Percentiles rank a stretch among this genome's conserved stretches.
Evolutionary conservation across 257 asterid species (phyloP).

Genomic region (Salvia hispanica): DNA sequence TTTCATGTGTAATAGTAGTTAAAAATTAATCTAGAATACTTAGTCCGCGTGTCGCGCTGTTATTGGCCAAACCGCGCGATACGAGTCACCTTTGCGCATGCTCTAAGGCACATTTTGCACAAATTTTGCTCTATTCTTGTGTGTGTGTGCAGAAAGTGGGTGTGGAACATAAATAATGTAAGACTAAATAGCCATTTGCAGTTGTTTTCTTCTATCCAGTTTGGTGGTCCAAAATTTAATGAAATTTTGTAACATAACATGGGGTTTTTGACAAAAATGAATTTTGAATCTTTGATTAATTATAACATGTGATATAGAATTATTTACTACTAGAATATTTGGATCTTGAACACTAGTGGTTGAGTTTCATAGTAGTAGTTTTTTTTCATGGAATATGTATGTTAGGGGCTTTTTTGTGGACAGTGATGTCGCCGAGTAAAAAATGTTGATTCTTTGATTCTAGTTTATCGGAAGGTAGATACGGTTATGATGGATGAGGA

Average conservation of each 20-base stretch:
- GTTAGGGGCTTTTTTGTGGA: no score
- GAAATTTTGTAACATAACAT: conserved; percentile 2
- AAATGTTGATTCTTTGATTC: no score
- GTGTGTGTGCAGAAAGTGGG: conserved; percentile 28
- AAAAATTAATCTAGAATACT: conserved; percentile 18
- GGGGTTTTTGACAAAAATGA: background rate
- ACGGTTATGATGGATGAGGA: no score
- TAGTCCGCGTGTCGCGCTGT: background rate
- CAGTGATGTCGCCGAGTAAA: no score
- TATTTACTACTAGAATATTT: background rate
- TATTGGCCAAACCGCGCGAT: no score
- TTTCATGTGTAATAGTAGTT: conserved; percentile 6
- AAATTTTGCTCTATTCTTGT: conserved; percentile 7
- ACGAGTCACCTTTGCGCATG: no score
- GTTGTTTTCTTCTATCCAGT: conserved; percentile 15
- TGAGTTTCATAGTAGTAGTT: background rate
- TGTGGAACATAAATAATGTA: conserved; percentile 31
- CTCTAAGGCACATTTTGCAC: conserved; percentile 23
- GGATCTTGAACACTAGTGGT: no score
- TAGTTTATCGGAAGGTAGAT: no score
- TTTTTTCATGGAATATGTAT: background rate
- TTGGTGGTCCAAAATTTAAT: conserved; percentile 26
- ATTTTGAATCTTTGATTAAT: background rate
- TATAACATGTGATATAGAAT: background rate
- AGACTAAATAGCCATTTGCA: conserved; percentile 12